A percentile compares a stretch with the other conserved stretches of the same genome.
Evolutionary conservation across 1,284 basidiomycete genomes (phyloP).

Genomic region (Leccinum pachyderme): DNA sequence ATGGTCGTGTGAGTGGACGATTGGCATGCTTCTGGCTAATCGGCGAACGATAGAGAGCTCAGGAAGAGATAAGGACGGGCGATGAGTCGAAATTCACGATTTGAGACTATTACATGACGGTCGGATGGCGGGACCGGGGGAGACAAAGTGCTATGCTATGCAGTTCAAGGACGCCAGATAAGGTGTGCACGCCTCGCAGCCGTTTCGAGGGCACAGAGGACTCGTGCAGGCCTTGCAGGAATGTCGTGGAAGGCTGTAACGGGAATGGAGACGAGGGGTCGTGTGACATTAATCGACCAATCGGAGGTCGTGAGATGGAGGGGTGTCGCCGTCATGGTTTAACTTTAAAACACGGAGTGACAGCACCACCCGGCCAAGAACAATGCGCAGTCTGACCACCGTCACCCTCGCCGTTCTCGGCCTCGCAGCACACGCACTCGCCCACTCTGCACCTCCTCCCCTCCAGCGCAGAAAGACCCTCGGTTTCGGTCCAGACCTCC

Average conservation of each 20-base stretch:
- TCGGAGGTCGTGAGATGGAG: constrained; percentile 9
- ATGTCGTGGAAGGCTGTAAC: neutral
- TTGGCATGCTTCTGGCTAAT: neutral
- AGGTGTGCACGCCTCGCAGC: constrained; percentile 1
- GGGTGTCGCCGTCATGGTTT: neutral
- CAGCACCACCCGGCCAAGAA: neutral
- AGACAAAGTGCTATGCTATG: neutral
- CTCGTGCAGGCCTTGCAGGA: neutral
- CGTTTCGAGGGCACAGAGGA: neutral
- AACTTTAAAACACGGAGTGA: constrained; percentile 15
- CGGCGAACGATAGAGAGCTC: neutral
- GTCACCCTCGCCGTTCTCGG: constrained; percentile 37
- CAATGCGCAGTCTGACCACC: constrained; percentile 36
- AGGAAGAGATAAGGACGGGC: neutral
- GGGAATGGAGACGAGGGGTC: neutral
- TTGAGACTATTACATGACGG: neutral
- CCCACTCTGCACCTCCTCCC: constrained; percentile 24
- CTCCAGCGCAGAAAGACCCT: constrained; percentile 63
- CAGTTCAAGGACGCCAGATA: constrained; percentile 4
- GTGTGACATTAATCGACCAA: constrained; percentile 23
- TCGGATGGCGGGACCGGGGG: neutral
- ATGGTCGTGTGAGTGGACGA: neutral
- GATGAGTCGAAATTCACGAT: neutral
- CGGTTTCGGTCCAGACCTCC: constrained; percentile 73
- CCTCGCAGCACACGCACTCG: constrained; percentile 35